Evolutionary conservation across 148 eudicot species (phyloP).

Genomic region (Rhododendron vialii): DNA sequence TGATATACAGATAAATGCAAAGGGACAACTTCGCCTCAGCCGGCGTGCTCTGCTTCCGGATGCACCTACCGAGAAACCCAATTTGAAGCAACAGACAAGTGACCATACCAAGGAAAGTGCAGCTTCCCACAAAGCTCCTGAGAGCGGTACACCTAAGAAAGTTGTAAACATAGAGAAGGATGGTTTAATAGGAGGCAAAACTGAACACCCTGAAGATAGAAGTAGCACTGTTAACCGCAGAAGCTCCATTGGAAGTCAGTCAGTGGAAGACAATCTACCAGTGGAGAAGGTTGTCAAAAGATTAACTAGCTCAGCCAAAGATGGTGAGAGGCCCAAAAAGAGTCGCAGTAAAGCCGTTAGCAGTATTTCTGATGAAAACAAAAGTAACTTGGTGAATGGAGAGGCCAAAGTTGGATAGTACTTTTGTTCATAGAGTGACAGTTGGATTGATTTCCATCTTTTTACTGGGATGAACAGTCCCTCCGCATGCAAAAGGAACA

Average conservation of each 20-base stretch:
- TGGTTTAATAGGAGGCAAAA: conserved; percentile 21
- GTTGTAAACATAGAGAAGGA: conserved; percentile 22
- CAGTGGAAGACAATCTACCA: conserved; percentile 20
- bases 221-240: conserved; percentile 8
- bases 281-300: conserved; percentile 47
- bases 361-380: conserved; percentile 28
- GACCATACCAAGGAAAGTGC: conserved; percentile 42
- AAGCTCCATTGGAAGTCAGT: conserved; percentile 20
- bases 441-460: not conserved
- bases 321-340: conserved; percentile 36
- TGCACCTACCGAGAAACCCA: conserved; percentile 46
- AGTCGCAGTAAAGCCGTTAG: conserved; percentile 34
- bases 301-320: conserved; percentile 21
- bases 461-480: not conserved
- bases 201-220: conserved; percentile 22
- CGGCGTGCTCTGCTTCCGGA: conserved; percentile 85
- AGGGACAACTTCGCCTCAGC: conserved; percentile 95
- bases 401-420: conserved; percentile 62
- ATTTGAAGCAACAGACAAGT: conserved; percentile 37
- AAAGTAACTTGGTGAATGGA: conserved; percentile 50
- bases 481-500: not conserved
- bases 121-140: conserved; percentile 22
- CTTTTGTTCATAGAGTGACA: not conserved
- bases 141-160: conserved; percentile 36
- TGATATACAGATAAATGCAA: conserved; percentile 69